Evolutionary conservation across 345 rosid genomes (phyloP).

Genomic region (Gossypium herbaceum): DNA sequence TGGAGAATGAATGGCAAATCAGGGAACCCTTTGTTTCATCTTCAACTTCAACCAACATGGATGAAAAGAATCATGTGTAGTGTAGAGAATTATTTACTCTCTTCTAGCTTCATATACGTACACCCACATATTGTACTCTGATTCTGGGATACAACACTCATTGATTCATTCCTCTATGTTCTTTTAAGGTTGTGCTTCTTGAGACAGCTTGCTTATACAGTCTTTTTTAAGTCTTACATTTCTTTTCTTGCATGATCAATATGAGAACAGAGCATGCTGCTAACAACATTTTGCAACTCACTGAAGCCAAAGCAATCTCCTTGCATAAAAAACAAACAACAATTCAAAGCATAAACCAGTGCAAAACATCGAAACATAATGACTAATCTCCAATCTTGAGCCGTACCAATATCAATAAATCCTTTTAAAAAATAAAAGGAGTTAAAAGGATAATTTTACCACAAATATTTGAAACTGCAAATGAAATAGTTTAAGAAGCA

Average conservation of each 20-base stretch:
- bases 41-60: constrained; percentile 1
- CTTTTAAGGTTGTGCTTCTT: neutral
- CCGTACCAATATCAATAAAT: too few species aligned
- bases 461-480: too few species aligned
- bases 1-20: constrained; percentile 20
- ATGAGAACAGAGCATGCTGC: too few species aligned
- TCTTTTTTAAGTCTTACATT: too few species aligned
- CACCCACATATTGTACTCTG: too few species aligned
- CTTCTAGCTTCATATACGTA: too few species aligned
- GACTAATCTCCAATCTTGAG: neutral
- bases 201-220: too few species aligned
- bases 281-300: neutral
- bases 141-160: too few species aligned
- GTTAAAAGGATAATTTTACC: too few species aligned
- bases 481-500: too few species aligned
- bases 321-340: neutral
- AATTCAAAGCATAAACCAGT: neutral
- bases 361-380: neutral
- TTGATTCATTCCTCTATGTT: neutral
- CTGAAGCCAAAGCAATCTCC: neutral
- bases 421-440: too few species aligned
- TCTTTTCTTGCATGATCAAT: too few species aligned
- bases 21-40: constrained; percentile 25
- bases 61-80: constrained; percentile 5
- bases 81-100: neutral